A percentile compares a stretch with the other conserved stretches of the same genome.
Conservation (phyloP, 129 eudicot genomes). For the Escallonia herrerae region DNA sequence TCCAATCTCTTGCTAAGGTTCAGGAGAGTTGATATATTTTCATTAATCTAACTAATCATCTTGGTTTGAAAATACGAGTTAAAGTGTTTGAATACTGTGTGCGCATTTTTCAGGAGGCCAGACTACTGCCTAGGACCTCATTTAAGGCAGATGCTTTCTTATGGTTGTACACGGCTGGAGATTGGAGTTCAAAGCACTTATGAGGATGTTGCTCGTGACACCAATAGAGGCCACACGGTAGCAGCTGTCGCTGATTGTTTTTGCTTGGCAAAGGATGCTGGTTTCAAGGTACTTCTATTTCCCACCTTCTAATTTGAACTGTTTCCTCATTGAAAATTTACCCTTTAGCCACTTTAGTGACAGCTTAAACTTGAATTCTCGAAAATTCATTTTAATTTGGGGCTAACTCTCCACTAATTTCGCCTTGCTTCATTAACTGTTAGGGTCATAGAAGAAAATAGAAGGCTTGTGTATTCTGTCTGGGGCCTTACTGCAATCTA, state of each 20-base stretch:
- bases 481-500: not conserved
- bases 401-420: no score
- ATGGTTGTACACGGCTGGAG: constrained; percentile 93
- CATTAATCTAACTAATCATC: not conserved
- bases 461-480: no score
- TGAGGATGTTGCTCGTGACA: constrained; percentile 98
- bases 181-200: constrained; percentile 98
- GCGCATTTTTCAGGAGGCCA: constrained; percentile 59
- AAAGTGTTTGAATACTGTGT: not conserved
- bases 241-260: constrained; percentile 99
- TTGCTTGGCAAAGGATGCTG: constrained; percentile 96
- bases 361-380: not conserved
- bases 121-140: constrained; percentile 98
- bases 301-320: not conserved
- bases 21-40: not conserved
- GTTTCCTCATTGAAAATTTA: not conserved
- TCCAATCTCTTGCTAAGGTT: no score
- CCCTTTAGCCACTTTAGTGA: not conserved
- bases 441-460: no score
- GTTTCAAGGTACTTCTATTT: constrained; percentile 61
- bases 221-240: constrained; percentile 96
- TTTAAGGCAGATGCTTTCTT: constrained; percentile 88
- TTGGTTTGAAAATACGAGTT: not conserved
- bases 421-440: no score
- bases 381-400: not conserved